Base-by-base conservation (phyloP, 116 monocot species). In the Cymodocea nodosa region DNA sequence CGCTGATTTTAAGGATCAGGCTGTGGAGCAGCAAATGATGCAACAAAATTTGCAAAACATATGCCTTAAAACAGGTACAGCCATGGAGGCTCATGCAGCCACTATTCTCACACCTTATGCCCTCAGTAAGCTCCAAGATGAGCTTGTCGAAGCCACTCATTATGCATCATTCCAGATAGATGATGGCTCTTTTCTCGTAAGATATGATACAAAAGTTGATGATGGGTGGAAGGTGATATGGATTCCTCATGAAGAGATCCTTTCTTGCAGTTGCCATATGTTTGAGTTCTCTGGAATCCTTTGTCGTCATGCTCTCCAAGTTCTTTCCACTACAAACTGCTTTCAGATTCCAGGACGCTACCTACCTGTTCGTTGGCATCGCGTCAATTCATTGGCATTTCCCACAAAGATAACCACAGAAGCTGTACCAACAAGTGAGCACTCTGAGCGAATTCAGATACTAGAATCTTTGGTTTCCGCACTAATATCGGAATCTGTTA, bases 271-370 rank as follows among this genome's bases (percentile, higher is more conserved):
- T 70, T 92, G 87, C 68, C 74, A 61, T 34, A 67, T 80, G 78
- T 92, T 92, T 70, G 92, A 92, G 35, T 84, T 78, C 76, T 82
- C 78, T 5, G 92, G 92, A 11, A 84, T 85, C 60, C 67, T 92
- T 0, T 92, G 87, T 59, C 65, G 92, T 61, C 92, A 92, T 66
- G 64, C 77, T 9, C 73, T 92, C 10, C 65, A 82, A 20, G 83
- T 92, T 35, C 82, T 92, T 25, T 92, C 87, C 4, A 81, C 82
- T 4, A 61, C 72, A 15, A 87, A 92, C 55, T 92, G 82, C 57
- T 92, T 92, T 71, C 82, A 92, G 63, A 85, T 87, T 23, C 85
- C 92, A 2, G 84, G 78, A 9, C 59, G 76, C 3, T 85, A 83
- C 59, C 67, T 70, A 16, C 74, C 58, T 40, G 30, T 52, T 22